Base-by-base conservation (phyloP, 148 eudicot species). In the Fallopia convolvulus region DNA sequence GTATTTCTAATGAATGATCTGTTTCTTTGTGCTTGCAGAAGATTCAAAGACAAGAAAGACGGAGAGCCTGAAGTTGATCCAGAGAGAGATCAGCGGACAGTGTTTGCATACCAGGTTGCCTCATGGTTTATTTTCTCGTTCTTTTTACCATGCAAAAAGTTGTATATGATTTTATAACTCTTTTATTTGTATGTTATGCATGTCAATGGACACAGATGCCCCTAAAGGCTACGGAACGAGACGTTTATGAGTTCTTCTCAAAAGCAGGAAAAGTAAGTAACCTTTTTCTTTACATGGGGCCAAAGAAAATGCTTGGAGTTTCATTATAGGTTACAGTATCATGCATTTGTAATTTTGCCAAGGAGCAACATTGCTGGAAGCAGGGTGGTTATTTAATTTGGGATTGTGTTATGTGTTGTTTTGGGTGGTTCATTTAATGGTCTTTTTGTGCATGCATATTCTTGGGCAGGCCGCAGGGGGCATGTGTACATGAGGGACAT, bases 11-110 rank as follows among this genome's bases (percentile, higher is more conserved):
- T 61, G 30, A 26, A 0, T 61, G 39, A 26, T 61, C 23, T 84
- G 77, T 26, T 83, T 79, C 81, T 53, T 83, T 72, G 72, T 72
- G 73, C 32, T 84, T 81, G 82, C 89, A 95, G 99, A 96, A 91
- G 94, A 85, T 87, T 81, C 53, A 92, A 87, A 81, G 99, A 91
- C 0, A 95, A 95, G 82, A 92, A 90, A 75, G 99, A 92, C 74
- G 86, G 83, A 30, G 97, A 92, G 83, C 99, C 99, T 83, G 99
- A 95, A 87, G 97, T 93, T 77, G 99, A 95, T 80, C 99, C 97
- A 44, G 99, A 95, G 84, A 89, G 99, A 88, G 99, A 95, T 75
- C 99, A 95, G 83, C 88, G 99, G 79, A 92, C 99, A 83, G 99
- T 95, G 76, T 95, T 95, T 82, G 99, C 97, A 32, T 95, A 95